phyloP scores from a whole-genome alignment of 495 filamentous ascomycete species.

The Mycothermus thermophilus region DNA sequence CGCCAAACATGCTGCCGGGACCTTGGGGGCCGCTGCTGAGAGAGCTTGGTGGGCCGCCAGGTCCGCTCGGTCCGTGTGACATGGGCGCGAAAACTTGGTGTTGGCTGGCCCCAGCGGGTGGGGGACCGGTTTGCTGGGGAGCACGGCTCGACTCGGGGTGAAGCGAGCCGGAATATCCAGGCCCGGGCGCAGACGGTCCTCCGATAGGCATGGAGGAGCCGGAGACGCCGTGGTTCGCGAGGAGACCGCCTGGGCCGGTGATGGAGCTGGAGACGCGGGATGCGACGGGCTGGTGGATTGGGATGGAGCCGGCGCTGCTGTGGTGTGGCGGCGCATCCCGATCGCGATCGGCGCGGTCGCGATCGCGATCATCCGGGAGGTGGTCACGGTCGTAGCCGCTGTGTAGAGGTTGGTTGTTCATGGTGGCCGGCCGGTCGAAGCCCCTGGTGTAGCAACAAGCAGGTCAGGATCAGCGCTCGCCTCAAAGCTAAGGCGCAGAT shows the following conservation, averaged over 20 bases:
- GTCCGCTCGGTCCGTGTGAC: slow-evolving; percentile 33
- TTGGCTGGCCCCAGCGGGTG: slow-evolving; percentile 39
- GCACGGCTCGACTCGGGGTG: slow-evolving; percentile 44
- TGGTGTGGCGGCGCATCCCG: slow-evolving; percentile 52
- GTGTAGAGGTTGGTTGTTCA: slow-evolving; percentile 34
- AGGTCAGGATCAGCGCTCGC: too few relatives aligned
- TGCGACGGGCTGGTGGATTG: slow-evolving; percentile 82
- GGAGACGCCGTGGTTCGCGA: slow-evolving; percentile 55
- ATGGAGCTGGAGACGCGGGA: slow-evolving; percentile 66
- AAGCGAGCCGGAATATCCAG: slow-evolving; percentile 54
- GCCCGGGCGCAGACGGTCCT: slow-evolving; percentile 46
- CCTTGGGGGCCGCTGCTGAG: slow-evolving; percentile 20
- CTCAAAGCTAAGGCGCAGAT: too few relatives aligned
- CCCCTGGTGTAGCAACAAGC: too few relatives aligned
- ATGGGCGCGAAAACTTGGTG: slow-evolving; percentile 49
- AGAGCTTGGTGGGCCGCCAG: slow-evolving; percentile 10
- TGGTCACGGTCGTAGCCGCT: slow-evolving; percentile 28
- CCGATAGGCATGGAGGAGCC: slow-evolving; percentile 48
- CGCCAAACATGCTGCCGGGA: slow-evolving; percentile 31
- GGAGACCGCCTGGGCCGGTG: slow-evolving; percentile 74
- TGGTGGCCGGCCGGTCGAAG: slow-evolving; percentile 14
- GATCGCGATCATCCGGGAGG: slow-evolving; percentile 28
- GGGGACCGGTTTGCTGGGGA: slow-evolving; percentile 50
- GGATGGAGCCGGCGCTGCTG: slow-evolving; percentile 69
- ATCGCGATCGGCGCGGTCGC: slow-evolving; percentile 58